Conservation (phyloP, 208 protist genomes). For the Leishmania aethiopica region DNA sequence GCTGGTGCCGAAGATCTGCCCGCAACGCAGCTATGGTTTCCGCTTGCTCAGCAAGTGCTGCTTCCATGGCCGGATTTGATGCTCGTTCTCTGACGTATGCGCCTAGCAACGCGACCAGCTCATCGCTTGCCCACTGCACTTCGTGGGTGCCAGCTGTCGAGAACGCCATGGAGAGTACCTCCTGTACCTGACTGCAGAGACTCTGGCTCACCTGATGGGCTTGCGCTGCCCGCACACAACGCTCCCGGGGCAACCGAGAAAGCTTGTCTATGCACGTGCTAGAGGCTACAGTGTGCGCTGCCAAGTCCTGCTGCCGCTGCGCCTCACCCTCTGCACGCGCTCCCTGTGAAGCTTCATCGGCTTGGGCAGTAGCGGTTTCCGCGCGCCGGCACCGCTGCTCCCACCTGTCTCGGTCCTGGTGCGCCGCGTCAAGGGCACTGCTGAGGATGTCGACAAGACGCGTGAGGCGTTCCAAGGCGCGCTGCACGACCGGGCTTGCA, state of each 20-base stretch:
- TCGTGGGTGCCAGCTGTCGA: conserved; percentile 5
- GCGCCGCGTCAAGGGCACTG: not conserved
- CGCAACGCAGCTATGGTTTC: conserved; percentile 35
- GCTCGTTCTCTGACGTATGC: not conserved
- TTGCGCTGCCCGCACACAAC: conserved; percentile 16
- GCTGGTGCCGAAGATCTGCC: conserved; percentile 14
- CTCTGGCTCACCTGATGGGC: conserved; percentile 14
- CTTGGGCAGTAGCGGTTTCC: not conserved
- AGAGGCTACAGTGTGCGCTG: not conserved
- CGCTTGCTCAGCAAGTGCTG: conserved; percentile 36
- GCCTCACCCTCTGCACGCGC: conserved; percentile 4
- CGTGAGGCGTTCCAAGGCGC: not conserved
- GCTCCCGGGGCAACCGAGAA: conserved; percentile 4
- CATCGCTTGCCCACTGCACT: conserved; percentile 8
- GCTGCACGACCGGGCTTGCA: conserved; percentile 3
- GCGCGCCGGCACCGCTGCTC: conserved; percentile 9
- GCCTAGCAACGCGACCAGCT: conserved; percentile 13
- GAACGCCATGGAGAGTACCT: conserved; percentile 15
- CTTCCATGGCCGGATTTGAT: conserved; percentile 29
- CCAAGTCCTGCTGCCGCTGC: conserved; percentile 7
- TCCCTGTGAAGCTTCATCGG: not conserved
- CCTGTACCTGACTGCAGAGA: conserved; percentile 27
- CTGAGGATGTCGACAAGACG: not conserved
- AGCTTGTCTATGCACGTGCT: not conserved
- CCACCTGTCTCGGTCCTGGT: not conserved